Evolutionary conservation across 768 basidiomycete genomes (phyloP).

Genomic region (Leccinum obscurum): DNA sequence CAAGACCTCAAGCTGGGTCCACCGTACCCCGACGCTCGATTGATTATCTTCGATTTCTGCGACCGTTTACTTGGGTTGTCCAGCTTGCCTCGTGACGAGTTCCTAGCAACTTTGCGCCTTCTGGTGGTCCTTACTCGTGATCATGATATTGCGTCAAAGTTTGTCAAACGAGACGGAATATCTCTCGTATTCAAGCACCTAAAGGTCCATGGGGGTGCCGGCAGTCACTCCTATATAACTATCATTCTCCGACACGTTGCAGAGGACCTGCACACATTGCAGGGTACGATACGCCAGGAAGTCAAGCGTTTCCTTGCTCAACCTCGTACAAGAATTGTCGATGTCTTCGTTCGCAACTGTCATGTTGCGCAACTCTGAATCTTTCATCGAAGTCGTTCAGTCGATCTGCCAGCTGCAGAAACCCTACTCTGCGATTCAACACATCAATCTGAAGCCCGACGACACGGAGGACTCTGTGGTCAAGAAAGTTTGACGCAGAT

Average conservation of each 20-base stretch:
- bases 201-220: conserved; percentile 53
- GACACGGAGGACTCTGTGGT: conserved; percentile 14
- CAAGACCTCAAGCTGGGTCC: conserved; percentile 61
- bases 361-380: conserved; percentile 70
- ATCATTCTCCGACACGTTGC: conserved; percentile 91
- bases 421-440: conserved; percentile 57
- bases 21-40: conserved; percentile 56
- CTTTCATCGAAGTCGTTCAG: conserved; percentile 74
- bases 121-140: conserved; percentile 85
- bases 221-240: conserved; percentile 80
- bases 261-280: conserved; percentile 69
- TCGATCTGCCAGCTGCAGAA: conserved; percentile 71
- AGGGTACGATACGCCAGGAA: conserved; percentile 76
- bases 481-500: conserved; percentile 24
- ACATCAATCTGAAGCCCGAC: conserved; percentile 58
- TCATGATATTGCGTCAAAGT: conserved; percentile 57
- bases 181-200: conserved; percentile 65
- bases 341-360: conserved; percentile 73
- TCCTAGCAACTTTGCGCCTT: conserved; percentile 78
- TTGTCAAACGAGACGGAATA: conserved; percentile 69
- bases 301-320: conserved; percentile 79
- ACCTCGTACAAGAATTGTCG: conserved; percentile 66
- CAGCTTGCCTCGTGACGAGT: conserved; percentile 73
- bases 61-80: conserved; percentile 66
- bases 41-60: conserved; percentile 73